Evolutionary conservation across 2,329 filamentous ascomycete species (phyloP).

Genomic region (Colletotrichum karsti): DNA sequence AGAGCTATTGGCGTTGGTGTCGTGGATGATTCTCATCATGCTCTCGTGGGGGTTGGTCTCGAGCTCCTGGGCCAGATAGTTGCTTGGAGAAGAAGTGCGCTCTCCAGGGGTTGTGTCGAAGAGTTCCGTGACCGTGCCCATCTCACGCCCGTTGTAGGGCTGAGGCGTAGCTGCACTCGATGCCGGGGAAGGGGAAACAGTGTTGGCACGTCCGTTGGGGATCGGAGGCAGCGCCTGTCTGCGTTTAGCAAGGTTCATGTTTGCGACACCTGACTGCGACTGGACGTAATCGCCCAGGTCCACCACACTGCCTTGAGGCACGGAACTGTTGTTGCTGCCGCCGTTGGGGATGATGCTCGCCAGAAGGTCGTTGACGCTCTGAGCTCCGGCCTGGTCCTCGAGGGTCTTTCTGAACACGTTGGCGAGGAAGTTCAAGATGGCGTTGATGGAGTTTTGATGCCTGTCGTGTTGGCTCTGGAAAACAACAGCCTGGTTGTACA

Average conservation of each 20-base stretch:
- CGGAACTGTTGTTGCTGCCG: conserved; percentile 50
- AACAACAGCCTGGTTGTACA: conserved; percentile 86
- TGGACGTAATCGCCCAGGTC: conserved; percentile 68
- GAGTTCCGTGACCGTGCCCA: conserved; percentile 68
- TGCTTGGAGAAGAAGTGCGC: conserved; percentile 49
- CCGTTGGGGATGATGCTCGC: conserved; percentile 73
- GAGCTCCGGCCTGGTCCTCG: conserved; percentile 79
- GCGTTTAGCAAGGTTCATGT: conserved; percentile 57
- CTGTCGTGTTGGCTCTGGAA: conserved; percentile 93
- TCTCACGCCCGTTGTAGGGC: conserved; percentile 46
- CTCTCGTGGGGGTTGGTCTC: conserved; percentile 66
- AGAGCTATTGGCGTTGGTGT: conserved; percentile 65
- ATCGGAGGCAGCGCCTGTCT: conserved; percentile 64
- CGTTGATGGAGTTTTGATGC: conserved; percentile 99
- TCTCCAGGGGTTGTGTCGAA: conserved; percentile 61
- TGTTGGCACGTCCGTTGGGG: conserved; percentile 45
- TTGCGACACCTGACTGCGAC: conserved; percentile 47
- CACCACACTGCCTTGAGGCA: conserved; percentile 65
- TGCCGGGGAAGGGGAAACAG: conserved; percentile 33
- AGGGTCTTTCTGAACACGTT: conserved; percentile 96
- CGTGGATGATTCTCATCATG: conserved; percentile 73
- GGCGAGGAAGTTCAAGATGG: conserved; percentile 95
- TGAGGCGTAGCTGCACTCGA: conserved; percentile 39
- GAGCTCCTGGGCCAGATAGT: conserved; percentile 64
- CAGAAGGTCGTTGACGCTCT: conserved; percentile 87